phyloP scores from a whole-genome alignment of 331 rosid species.

The Pyrus hybrid region DNA sequence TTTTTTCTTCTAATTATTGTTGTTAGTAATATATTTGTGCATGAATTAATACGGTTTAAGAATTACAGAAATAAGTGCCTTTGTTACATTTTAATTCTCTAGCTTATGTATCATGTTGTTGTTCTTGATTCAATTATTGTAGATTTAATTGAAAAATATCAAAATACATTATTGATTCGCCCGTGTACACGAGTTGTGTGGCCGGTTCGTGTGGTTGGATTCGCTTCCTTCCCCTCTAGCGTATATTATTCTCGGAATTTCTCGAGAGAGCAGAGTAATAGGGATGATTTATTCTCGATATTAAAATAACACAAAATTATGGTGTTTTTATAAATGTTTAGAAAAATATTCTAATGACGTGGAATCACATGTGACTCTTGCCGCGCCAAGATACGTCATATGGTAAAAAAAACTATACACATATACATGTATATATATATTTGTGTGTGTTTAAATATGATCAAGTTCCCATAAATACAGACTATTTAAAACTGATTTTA shows the following conservation, averaged over 20 bases:
- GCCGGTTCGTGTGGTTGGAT: neutral
- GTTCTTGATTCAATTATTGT: neutral
- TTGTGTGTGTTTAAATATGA: too few species aligned
- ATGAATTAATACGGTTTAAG: neutral
- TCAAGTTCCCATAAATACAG: neutral
- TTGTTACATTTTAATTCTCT: neutral
- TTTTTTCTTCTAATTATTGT: neutral
- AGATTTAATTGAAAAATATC: neutral
- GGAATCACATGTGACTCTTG: neutral
- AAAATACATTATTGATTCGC: neutral
- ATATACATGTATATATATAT: too few species aligned
- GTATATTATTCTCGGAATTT: neutral
- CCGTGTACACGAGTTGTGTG: neutral
- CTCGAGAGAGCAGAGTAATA: fast-evolving
- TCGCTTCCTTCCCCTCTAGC: neutral
- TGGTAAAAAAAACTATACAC: too few species aligned
- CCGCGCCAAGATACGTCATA: too few species aligned
- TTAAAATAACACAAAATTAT: too few species aligned
- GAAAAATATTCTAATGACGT: neutral
- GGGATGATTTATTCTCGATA: neutral
- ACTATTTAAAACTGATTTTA: too few species aligned
- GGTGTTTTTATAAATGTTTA: neutral
- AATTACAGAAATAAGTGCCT: neutral
- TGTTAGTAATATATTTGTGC: neutral
- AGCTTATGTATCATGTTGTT: neutral